phyloP scores from a whole-genome alignment of 1,284 basidiomycete genomes.

The Boletus mariae region DNA sequence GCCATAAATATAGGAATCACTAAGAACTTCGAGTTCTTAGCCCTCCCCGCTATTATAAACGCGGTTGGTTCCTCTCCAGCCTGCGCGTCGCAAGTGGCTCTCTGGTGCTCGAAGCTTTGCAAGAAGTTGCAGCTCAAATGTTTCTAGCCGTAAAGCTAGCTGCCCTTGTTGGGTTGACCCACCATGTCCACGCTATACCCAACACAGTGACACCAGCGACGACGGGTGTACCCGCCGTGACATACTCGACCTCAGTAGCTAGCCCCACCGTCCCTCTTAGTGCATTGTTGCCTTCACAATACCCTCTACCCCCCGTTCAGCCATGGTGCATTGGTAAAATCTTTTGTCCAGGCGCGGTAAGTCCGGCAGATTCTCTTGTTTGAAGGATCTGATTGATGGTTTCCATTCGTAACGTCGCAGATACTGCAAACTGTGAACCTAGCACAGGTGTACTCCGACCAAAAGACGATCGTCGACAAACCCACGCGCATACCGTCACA shows the following conservation, averaged over 20 bases:
- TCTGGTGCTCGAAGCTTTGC: not conserved
- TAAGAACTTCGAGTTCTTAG: not conserved
- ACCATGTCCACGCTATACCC: conserved; percentile 11
- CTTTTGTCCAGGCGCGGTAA: conserved; percentile 76
- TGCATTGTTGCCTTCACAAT: conserved; percentile 63
- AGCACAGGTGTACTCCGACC: conserved; percentile 72
- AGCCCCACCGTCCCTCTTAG: conserved; percentile 57
- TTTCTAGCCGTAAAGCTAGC: conserved; percentile 4
- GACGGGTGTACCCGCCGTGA: conserved; percentile 33
- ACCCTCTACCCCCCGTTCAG: conserved; percentile 66
- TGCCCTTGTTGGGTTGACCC: conserved; percentile 16
- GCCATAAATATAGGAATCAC: not conserved
- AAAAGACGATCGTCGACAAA: conserved; percentile 91
- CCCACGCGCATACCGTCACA: conserved; percentile 68
- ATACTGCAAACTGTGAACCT: conserved; percentile 84
- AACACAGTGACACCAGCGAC: conserved; percentile 9
- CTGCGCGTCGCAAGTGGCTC: not conserved
- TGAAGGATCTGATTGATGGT: not conserved
- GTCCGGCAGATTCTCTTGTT: conserved; percentile 28
- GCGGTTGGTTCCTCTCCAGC: not conserved
- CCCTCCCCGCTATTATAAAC: not conserved
- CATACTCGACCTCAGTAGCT: conserved; percentile 61
- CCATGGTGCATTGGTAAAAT: conserved; percentile 78
- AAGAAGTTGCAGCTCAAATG: conserved; percentile 7
- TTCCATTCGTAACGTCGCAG: conserved; percentile 35